Percentiles rank a stretch among this genome's conserved stretches.
Conservation (phyloP, 495 filamentous ascomycete species). For the Xylaria cubensis region DNA sequence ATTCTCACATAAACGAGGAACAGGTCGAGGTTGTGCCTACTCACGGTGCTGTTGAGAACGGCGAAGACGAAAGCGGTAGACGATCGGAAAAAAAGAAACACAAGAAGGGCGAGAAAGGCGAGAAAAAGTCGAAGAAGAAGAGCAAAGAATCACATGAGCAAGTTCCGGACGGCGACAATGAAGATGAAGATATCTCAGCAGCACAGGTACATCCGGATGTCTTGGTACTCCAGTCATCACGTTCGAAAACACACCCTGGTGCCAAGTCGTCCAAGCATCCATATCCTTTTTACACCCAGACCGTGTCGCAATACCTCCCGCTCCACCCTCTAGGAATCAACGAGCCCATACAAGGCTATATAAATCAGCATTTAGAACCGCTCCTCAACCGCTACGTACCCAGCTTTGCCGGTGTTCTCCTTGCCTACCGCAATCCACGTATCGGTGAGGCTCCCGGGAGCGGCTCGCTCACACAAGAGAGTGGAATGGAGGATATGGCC, state of each 20-base stretch:
- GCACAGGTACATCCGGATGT: slow-evolving; percentile 39
- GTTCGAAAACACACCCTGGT: slow-evolving; percentile 23
- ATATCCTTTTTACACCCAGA: slow-evolving; percentile 57
- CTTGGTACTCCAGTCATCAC: slow-evolving; percentile 16
- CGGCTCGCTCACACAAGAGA: slow-evolving; percentile 48
- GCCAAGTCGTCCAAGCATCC: slow-evolving; percentile 28
- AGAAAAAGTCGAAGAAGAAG: slow-evolving; percentile 28
- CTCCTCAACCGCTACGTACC: slow-evolving; percentile 56
- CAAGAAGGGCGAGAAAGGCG: slow-evolving; percentile 12
- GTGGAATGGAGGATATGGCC: slow-evolving; percentile 38
- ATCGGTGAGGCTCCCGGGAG: slow-evolving; percentile 51
- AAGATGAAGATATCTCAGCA: slow-evolving; percentile 2
- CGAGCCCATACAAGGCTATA: slow-evolving; percentile 51
- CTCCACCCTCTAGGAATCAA: slow-evolving; percentile 54
- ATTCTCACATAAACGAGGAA: not conserved
- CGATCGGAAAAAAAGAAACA: slow-evolving; percentile 31
- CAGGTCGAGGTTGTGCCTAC: not conserved
- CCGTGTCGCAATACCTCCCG: slow-evolving; percentile 55
- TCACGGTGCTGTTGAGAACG: slow-evolving; percentile 17
- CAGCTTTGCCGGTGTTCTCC: slow-evolving; percentile 51
- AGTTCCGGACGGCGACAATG: slow-evolving; percentile 21
- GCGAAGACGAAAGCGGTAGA: not conserved
- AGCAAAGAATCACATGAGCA: slow-evolving; percentile 23
- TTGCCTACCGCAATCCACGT: slow-evolving; percentile 54
- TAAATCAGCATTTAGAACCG: slow-evolving; percentile 52